Evolutionary conservation across 352 stramenopile species (phyloP), one percentile per base, ranked within the genome.

Genomic region (Pythium chondricola): DNA sequence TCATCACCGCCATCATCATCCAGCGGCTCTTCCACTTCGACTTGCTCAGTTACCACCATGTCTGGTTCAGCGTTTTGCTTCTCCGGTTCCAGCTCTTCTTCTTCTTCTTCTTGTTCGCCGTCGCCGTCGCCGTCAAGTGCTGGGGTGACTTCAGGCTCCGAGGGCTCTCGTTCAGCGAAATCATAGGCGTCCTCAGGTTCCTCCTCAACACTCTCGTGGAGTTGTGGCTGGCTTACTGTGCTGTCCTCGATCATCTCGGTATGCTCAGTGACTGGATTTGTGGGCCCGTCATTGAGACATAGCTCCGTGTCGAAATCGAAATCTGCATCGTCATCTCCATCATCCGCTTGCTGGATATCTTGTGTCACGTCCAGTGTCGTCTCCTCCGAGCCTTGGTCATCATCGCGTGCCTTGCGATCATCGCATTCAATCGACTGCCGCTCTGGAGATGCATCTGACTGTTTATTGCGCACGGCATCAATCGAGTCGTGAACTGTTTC

Each of bases 81-180:
- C 21, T 25, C 13, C 18, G 52, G 51, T 42, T 59, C 54, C 9
- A 47, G 30, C n/a, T 54, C 44, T 24, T 14, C 32, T 29, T 45
- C 52, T 10, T 32, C 51, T 47, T 43, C 43, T 39, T 57, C 20
- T 8, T 46, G 25, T 37, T 32, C 30, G n/a, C n/a, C n/a, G n/a
- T n/a, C n/a, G n/a, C n/a, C n/a, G n/a, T n/a, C n/a, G n/a, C n/a
- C n/a, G n/a, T n/a, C n/a, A n/a, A n/a, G n/a, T n/a, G n/a, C n/a
- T n/a, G n/a, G n/a, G n/a, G n/a, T n/a, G n/a, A n/a, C n/a, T n/a
- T n/a, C n/a, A n/a, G n/a, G n/a, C n/a, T n/a, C n/a, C n/a, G n/a
- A n/a, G n/a, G n/a, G n/a, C n/a, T n/a, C n/a, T n/a, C n/a, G n/a
- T n/a, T n/a, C n/a, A n/a, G n/a, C n/a, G n/a, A n/a, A n/a, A n/a